Conservation (phyloP, 1,139 yeast species). For the Geotrichum cucujoidarum region DNA sequence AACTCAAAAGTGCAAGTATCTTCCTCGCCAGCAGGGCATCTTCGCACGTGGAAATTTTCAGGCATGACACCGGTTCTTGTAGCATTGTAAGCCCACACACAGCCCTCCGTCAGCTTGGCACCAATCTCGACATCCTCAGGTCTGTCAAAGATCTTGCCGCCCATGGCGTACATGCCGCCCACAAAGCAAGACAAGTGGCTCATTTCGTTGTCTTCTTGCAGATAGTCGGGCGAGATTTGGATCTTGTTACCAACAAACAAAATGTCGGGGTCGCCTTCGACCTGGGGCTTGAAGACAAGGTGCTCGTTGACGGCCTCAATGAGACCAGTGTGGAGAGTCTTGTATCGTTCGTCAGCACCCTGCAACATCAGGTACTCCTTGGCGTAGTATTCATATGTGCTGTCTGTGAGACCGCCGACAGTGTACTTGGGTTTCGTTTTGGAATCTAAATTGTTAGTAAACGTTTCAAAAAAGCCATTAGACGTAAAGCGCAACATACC, state of each 20-base stretch:
- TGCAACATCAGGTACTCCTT: conserved; percentile 53
- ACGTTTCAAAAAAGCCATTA: neutral
- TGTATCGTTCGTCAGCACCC: conserved; percentile 41
- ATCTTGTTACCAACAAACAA: conserved; percentile 41
- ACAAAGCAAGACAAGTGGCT: conserved; percentile 67
- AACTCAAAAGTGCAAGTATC: conserved; percentile 25
- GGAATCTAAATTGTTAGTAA: conserved; percentile 1
- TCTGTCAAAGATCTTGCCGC: conserved; percentile 51
- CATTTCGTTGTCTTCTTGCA: conserved; percentile 32
- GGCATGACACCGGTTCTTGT: conserved; percentile 45
- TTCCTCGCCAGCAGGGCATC: conserved; percentile 35
- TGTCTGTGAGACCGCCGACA: conserved; percentile 62
- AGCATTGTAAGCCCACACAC: conserved; percentile 56
- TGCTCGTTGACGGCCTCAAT: conserved; percentile 39
- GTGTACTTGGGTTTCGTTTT: conserved; percentile 5
- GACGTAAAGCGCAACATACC: conserved; percentile 9
- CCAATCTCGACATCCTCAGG: conserved; percentile 55
- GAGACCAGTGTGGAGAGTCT: conserved; percentile 38
- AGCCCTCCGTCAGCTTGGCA: conserved; percentile 59
- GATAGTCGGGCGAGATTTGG: neutral
- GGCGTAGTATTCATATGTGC: conserved; percentile 63
- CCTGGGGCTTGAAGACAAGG: conserved; percentile 44
- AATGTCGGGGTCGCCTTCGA: conserved; percentile 43
- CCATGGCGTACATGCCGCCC: conserved; percentile 69
- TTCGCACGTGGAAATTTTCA: conserved; percentile 39